A percentile compares a stretch with the other conserved stretches of the same genome.
Evolutionary conservation across 257 asterid genomes (phyloP).

Genomic region (Plantago ovata): DNA sequence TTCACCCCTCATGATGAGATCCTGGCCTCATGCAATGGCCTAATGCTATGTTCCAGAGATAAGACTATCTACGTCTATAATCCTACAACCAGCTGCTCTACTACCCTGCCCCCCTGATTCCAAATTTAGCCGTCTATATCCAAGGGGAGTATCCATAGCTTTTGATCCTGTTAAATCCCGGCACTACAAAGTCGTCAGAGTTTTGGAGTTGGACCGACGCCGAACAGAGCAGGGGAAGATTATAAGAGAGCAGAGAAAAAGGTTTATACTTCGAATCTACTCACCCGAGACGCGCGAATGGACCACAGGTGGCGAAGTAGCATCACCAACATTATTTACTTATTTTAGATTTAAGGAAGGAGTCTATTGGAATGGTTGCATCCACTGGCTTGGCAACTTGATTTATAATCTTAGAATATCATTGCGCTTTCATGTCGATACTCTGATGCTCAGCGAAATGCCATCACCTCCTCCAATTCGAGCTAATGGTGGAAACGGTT

Average conservation of each 20-base stretch:
- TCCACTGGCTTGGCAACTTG: background rate
- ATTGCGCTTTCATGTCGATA: slow-evolving; percentile 4
- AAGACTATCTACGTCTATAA: slow-evolving; percentile 16
- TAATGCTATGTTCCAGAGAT: background rate
- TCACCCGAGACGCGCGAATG: slow-evolving; percentile 24
- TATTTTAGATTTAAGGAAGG: background rate
- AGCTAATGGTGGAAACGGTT: no score
- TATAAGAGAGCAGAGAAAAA: background rate
- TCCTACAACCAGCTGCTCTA: slow-evolving; percentile 17
- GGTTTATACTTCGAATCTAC: slow-evolving; percentile 11
- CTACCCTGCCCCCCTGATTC: background rate
- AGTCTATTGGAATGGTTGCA: slow-evolving; percentile 18
- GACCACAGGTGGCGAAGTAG: slow-evolving; percentile 16
- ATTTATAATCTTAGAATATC: background rate
- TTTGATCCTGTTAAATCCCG: slow-evolving; percentile 27
- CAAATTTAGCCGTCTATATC: background rate
- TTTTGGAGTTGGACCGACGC: no score
- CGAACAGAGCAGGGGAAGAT: no score
- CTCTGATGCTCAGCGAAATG: background rate
- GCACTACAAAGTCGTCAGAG: slow-evolving; percentile 22
- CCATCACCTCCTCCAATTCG: slow-evolving; percentile 9
- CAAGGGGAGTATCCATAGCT: slow-evolving; percentile 10
- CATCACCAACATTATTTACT: background rate
- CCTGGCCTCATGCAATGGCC: slow-evolving; percentile 23
- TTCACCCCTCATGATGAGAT: background rate